phyloP scores from a whole-genome alignment of 306 rosid species.

The Mimosa bimucronata region DNA sequence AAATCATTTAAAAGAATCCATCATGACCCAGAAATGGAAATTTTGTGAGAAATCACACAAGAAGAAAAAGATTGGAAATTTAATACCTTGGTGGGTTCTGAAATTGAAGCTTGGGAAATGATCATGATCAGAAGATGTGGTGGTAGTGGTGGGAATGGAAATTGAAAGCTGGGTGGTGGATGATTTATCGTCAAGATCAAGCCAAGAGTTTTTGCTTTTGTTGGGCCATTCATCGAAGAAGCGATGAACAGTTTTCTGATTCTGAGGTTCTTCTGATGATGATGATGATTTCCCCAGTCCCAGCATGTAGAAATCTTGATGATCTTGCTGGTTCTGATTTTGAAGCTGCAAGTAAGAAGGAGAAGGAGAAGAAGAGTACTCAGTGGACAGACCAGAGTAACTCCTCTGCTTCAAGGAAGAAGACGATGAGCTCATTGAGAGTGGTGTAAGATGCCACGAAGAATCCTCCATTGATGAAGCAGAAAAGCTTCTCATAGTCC shows the following conservation, averaged over 20 bases:
- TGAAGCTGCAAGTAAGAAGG: conserved; percentile 77
- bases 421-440: conserved; percentile 78
- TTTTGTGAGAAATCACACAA: neutral
- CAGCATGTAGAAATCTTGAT: conserved; percentile 43
- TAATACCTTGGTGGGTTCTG: conserved; percentile 51
- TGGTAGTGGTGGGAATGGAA: conserved; percentile 65
- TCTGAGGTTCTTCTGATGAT: conserved; percentile 61
- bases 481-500: conserved; percentile 71
- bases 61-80: neutral
- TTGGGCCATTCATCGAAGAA: conserved; percentile 96
- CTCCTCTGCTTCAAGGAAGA: conserved; percentile 65
- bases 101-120: conserved; percentile 66
- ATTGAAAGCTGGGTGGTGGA: conserved; percentile 90
- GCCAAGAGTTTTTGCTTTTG: conserved; percentile 72
- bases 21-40: neutral
- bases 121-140: conserved; percentile 47
- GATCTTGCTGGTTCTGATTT: conserved; percentile 56
- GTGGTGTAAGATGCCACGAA: conserved; percentile 84
- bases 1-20: neutral
- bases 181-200: conserved; percentile 80
- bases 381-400: conserved; percentile 61
- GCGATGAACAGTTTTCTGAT: conserved; percentile 81
- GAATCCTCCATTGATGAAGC: conserved; percentile 76
- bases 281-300: conserved; percentile 36
- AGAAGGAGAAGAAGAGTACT: conserved; percentile 57